Percentiles rank a stretch among this genome's conserved stretches.
Evolutionary conservation across 2,329 filamentous ascomycete genomes (phyloP).

Genomic region (Talaromyces sp.): DNA sequence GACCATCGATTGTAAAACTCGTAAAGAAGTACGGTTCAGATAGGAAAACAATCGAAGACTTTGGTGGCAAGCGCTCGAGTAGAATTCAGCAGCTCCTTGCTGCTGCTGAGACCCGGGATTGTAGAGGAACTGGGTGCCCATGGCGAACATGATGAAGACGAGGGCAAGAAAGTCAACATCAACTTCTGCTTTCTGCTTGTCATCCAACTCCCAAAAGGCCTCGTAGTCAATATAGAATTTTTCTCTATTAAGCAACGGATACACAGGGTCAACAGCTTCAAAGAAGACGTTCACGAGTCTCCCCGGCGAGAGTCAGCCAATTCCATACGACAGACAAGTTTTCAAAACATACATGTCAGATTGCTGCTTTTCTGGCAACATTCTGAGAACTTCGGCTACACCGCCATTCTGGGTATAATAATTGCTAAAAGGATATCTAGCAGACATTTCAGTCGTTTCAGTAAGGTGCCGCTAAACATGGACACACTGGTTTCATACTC

Average conservation of each 20-base stretch:
- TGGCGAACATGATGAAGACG: slow-evolving; percentile 12
- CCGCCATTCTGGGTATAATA: slow-evolving; percentile 12
- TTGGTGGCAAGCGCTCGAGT: slow-evolving; percentile 12
- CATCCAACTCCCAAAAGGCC: slow-evolving; percentile 10
- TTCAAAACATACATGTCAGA: slow-evolving; percentile 10
- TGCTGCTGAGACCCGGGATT: background rate
- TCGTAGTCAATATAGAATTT: slow-evolving; percentile 10
- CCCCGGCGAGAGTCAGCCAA: background rate
- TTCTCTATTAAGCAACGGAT: slow-evolving; percentile 8
- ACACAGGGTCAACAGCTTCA: slow-evolving; percentile 11
- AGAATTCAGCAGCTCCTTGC: slow-evolving; percentile 10
- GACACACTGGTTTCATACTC: slow-evolving; percentile 1
- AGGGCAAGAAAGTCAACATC: slow-evolving; percentile 11
- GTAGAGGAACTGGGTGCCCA: slow-evolving; percentile 12
- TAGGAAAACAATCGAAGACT: slow-evolving; percentile 11
- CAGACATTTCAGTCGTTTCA: background rate
- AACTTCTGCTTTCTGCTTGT: slow-evolving; percentile 1
- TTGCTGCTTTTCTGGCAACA: slow-evolving; percentile 9
- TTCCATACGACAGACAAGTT: background rate
- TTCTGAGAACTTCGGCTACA: slow-evolving; percentile 8
- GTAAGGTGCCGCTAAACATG: background rate
- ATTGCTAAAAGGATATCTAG: slow-evolving; percentile 10
- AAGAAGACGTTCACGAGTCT: slow-evolving; percentile 11
- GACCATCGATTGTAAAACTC: slow-evolving; percentile 12
- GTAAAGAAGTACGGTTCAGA: slow-evolving; percentile 9